Evolutionary conservation across 768 basidiomycete genomes (phyloP).

Genomic region (Amanita pallidorosea): DNA sequence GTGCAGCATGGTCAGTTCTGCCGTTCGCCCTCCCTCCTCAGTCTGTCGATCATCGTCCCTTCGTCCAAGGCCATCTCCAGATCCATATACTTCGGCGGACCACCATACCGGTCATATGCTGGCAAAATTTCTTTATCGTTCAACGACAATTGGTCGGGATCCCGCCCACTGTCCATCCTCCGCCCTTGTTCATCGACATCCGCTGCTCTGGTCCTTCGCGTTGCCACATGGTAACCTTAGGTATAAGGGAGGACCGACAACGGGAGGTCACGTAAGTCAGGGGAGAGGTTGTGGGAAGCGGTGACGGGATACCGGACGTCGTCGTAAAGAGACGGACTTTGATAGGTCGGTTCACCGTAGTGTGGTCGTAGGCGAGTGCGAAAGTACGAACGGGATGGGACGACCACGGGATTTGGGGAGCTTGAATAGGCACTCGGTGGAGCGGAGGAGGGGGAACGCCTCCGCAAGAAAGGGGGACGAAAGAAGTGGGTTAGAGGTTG

Average conservation of each 20-base stretch:
- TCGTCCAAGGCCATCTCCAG: not conserved
- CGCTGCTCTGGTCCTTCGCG: conserved; percentile 14
- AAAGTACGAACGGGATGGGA: not conserved
- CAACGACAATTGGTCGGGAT: conserved; percentile 17
- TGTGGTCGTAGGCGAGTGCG: not conserved
- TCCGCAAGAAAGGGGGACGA: not conserved
- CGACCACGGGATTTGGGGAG: not conserved
- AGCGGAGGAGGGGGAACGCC: not conserved
- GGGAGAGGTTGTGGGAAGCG: not conserved
- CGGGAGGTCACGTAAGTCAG: not conserved
- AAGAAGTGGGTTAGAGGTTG: conserved; percentile 1
- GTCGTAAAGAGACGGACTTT: not conserved
- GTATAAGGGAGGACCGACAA: not conserved
- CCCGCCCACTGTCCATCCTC: conserved; percentile 12
- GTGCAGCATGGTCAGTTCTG: no score
- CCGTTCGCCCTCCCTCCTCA: not conserved
- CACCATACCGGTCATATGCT: conserved; percentile 32
- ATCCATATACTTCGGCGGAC: conserved; percentile 36
- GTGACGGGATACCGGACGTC: conserved; percentile 8
- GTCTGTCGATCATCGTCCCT: not conserved
- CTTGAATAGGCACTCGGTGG: not conserved
- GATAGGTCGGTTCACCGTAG: not conserved
- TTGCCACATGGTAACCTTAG: not conserved
- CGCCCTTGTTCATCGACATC: conserved; percentile 33
- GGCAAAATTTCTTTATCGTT: conserved; percentile 36